Percentiles rank a stretch among this genome's conserved stretches.
Conservation (phyloP, 306 rosid species). For the Oxytropis ochrocephala region DNA sequence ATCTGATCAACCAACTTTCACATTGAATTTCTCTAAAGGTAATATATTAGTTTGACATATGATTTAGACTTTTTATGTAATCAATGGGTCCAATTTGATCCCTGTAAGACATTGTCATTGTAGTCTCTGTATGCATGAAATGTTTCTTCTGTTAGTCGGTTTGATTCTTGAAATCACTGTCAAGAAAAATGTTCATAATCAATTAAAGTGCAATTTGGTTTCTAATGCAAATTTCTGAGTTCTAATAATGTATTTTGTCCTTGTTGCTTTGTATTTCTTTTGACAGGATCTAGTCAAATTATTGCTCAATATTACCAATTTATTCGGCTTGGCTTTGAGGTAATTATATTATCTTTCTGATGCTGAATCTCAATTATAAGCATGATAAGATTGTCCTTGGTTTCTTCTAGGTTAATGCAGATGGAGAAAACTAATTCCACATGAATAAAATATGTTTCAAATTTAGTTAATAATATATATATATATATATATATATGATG, state of each 20-base stretch:
- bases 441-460: neutral
- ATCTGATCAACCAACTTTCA: slow-evolving; percentile 89
- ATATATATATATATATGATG: neutral
- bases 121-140: neutral
- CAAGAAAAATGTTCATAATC: neutral
- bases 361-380: neutral
- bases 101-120: no score
- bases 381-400: neutral
- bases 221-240: neutral
- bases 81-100: neutral
- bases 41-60: neutral
- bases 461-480: neutral
- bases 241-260: neutral
- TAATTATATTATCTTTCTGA: slow-evolving; percentile 14
- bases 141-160: neutral
- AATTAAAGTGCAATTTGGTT: neutral
- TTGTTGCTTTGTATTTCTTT: neutral
- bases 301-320: slow-evolving; percentile 88
- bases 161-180: neutral
- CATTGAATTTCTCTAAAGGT: slow-evolving; percentile 95
- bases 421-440: neutral
- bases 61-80: neutral
- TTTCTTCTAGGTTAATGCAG: neutral
- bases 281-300: slow-evolving; percentile 84
- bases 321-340: slow-evolving; percentile 82